Evolutionary conservation across 225 moss, liverwort and hornwort species (phyloP).

Genomic region (Pseudisothecium myosuroides): DNA sequence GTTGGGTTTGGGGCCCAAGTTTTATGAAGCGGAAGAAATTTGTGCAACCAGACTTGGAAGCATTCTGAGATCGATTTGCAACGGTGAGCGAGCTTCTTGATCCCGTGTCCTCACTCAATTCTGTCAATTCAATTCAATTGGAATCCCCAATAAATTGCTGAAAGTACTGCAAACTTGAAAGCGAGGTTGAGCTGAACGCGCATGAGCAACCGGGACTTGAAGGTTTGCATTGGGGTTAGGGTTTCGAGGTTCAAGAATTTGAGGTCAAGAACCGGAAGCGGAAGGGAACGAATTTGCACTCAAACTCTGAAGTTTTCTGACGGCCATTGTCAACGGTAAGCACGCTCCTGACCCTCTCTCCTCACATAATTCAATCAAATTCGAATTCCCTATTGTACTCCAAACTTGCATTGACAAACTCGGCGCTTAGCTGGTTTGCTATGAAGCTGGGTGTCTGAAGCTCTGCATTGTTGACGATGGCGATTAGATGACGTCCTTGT

Average conservation of each 20-base stretch:
- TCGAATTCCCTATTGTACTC: background rate
- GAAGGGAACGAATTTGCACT: too few relatives aligned
- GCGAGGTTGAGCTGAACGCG: background rate
- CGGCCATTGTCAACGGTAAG: background rate
- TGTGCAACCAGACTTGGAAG: background rate
- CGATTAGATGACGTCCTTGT: slow-evolving; percentile 5
- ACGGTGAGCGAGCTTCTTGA: background rate
- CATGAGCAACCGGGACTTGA: background rate
- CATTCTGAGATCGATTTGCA: background rate
- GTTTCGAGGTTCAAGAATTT: background rate
- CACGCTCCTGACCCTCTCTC: background rate
- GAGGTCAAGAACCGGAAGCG: too few relatives aligned
- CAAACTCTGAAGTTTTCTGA: background rate
- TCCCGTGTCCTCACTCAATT: background rate
- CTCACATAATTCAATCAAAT: background rate
- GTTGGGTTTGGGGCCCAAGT: background rate
- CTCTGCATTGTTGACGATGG: background rate
- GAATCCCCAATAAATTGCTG: background rate
- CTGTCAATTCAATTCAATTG: background rate
- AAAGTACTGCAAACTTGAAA: background rate
- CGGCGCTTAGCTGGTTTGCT: background rate
- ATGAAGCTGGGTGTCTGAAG: background rate
- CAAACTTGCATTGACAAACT: background rate
- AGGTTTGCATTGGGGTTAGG: background rate
- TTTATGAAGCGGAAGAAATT: background rate